Percentiles rank a stretch among this genome's conserved stretches.
Conservation (phyloP, 176 grass and related monocot genomes). For the sorghum (Sorghum bicolor) region DNA sequence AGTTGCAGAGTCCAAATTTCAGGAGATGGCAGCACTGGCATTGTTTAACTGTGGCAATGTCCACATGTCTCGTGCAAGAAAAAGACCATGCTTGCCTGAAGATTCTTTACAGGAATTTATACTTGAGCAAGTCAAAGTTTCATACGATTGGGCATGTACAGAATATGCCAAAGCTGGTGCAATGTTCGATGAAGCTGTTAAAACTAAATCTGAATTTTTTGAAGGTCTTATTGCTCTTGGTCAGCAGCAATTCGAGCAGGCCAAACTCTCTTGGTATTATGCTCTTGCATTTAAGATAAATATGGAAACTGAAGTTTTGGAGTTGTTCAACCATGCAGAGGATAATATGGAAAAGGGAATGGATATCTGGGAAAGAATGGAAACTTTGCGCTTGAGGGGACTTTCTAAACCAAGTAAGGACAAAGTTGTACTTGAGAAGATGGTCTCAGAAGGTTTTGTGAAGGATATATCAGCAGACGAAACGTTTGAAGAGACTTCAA, state of each 20-base stretch:
- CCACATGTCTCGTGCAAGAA: slow-evolving; percentile 70
- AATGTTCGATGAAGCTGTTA: slow-evolving; percentile 54
- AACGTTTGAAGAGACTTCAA: slow-evolving; percentile 50
- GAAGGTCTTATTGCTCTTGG: slow-evolving; percentile 62
- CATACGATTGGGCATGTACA: slow-evolving; percentile 54
- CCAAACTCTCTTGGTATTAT: slow-evolving; percentile 73
- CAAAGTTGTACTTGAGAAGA: slow-evolving; percentile 45
- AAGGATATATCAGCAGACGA: slow-evolving; percentile 46
- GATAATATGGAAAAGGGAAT: slow-evolving; percentile 67
- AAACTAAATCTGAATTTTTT: slow-evolving; percentile 63
- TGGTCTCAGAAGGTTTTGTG: slow-evolving; percentile 41
- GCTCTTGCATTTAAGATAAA: slow-evolving; percentile 47
- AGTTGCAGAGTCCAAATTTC: slow-evolving; percentile 58
- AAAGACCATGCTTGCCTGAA: slow-evolving; percentile 53
- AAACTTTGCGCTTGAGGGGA: slow-evolving; percentile 43
- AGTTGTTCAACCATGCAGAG: slow-evolving; percentile 64
- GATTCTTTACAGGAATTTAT: slow-evolving; percentile 46
- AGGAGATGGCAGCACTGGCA: slow-evolving; percentile 67
- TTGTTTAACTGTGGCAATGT: slow-evolving; percentile 82
- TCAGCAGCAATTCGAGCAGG: slow-evolving; percentile 69
- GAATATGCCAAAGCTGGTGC: slow-evolving; percentile 58
- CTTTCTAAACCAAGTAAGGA: slow-evolving; percentile 51
- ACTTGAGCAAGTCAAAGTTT: slow-evolving; percentile 41
- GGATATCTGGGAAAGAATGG: slow-evolving; percentile 54
- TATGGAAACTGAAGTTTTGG: slow-evolving; percentile 42